Evolutionary conservation across 176 grass and related monocot genomes (phyloP).

Genomic region (Musa itinerans): DNA sequence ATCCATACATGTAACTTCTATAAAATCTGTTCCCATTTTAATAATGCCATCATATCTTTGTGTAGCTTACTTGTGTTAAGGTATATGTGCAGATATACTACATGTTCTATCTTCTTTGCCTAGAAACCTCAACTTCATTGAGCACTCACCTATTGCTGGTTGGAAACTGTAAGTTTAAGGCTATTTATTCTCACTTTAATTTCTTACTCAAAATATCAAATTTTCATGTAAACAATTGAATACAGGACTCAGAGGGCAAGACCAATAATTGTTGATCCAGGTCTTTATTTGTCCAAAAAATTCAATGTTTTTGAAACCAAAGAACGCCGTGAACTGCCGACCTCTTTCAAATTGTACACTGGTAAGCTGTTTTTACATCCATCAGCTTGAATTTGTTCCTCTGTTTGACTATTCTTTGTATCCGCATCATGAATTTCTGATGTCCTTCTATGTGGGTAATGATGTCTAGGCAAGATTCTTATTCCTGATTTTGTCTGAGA

Average conservation of each 20-base stretch:
- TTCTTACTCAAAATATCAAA: neutral
- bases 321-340: conserved; percentile 66
- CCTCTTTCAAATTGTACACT: conserved; percentile 89
- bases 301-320: conserved; percentile 64
- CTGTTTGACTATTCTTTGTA: neutral
- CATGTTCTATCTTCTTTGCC: conserved; percentile 88
- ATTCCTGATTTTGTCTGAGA: neutral
- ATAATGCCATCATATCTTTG: neutral
- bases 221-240: neutral
- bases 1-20: no score
- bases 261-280: conserved; percentile 83
- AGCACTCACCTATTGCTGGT: conserved; percentile 76
- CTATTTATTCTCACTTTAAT: conserved; percentile 11
- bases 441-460: neutral
- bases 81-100: conserved; percentile 78
- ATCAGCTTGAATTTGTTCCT: neutral
- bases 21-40: neutral
- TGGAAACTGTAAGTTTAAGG: conserved; percentile 79
- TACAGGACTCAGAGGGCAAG: conserved; percentile 64
- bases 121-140: conserved; percentile 96
- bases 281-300: conserved; percentile 92
- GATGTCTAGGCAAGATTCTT: neutral
- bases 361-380: conserved; percentile 28
- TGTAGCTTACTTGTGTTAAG: neutral
- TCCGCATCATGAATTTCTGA: neutral